Evolutionary conservation across 306 rosid species (phyloP).

Genomic region (Malus fusca): DNA sequence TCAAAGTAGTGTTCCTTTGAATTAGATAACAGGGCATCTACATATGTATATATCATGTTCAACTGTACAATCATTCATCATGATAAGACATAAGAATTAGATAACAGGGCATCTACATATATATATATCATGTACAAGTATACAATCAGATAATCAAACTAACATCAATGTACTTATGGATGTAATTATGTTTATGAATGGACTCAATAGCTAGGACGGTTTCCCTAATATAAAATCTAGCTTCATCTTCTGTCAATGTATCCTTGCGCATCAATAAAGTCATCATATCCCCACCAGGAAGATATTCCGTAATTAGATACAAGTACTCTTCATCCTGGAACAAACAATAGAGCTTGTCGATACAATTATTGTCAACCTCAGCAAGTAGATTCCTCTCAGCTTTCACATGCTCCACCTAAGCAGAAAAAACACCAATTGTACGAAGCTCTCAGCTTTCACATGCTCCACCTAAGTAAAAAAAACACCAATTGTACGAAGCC

Average conservation of each 20-base stretch:
- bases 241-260: constrained; percentile 82
- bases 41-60: too few species aligned
- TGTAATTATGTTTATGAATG: constrained; percentile 87
- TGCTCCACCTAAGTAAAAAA: too few species aligned
- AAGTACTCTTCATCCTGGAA: constrained; percentile 89
- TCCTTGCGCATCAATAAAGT: constrained; percentile 96
- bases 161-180: constrained; percentile 60
- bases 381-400: too few species aligned
- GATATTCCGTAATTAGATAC: constrained; percentile 97
- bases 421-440: constrained; percentile 9
- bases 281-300: constrained; percentile 99
- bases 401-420: constrained; percentile 93
- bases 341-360: constrained; percentile 69
- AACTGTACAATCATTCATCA: too few species aligned
- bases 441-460: too few species aligned
- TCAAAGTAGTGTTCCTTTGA: too few species aligned
- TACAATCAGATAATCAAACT: background rate
- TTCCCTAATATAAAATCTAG: constrained; percentile 92
- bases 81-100: too few species aligned
- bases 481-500: too few species aligned
- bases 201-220: constrained; percentile 93
- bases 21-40: too few species aligned
- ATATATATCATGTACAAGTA: background rate
- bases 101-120: too few species aligned
- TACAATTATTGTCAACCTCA: too few species aligned